Evolutionary conservation across 306 rosid genomes (phyloP), one percentile per base, ranked within the genome.

Genomic region (Vigna radiata): DNA sequence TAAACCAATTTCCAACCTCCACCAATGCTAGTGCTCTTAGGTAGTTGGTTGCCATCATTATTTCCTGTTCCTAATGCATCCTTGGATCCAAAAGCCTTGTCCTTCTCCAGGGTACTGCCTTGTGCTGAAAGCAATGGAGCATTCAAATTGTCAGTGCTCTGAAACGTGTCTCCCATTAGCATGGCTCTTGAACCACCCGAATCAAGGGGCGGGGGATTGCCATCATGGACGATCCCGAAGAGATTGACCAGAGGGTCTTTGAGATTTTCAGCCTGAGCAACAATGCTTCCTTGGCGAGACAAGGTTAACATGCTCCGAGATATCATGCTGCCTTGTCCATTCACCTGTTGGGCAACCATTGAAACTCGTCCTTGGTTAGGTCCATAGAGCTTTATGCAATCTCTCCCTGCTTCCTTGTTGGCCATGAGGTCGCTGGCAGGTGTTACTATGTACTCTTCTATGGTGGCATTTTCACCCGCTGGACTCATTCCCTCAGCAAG

Each of bases 1-100:
- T 92, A 95, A 10, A 88, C 96, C 80, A 95, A 83, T 41, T 92
- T 91, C 99, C 99, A 95, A 39, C 99, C 97, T 1, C 99, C 97
- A 43, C 99, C 99, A 77, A 95, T 95, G 70, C 83, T 85, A 31
- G 89, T 92, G 79, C 85, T 88, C 61, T 80, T 81, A 39, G 50
- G 86, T 7, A 52, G 11, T 17, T 17, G 25, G 58, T 17, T 52
- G 25, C 1, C 46, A 41, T 41, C 46, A 9, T 50, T n/a, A 18
- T 11, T 53, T 17, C 7, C 53, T 15, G 18, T 48, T 4, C 17
- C 17, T 48, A 14, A 14, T 39, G 44, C 44, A 39, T 39, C 44
- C 44, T 8, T 39, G 11, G 2, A 39, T 8, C 44, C 44, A 39
- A 8, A 41, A 41, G 13, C 4, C 46, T 41, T 41, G 46, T 41